phyloP scores from a whole-genome alignment of 768 basidiomycete genomes.

The Tricholomella constricta region DNA sequence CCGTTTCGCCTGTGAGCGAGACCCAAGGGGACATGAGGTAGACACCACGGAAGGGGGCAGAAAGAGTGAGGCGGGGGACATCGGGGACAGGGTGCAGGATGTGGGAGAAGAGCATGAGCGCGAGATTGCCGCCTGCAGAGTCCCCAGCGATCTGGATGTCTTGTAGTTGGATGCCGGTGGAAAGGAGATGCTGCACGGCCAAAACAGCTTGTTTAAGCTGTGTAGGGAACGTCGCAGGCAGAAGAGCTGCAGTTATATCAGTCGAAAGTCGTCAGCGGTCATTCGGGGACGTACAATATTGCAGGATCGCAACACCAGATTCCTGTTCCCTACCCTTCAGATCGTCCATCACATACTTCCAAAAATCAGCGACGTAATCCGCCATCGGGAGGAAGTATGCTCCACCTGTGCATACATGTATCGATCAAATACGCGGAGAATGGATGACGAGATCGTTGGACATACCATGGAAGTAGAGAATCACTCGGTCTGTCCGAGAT shows the following conservation, averaged over 20 bases:
- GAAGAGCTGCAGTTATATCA: too few species aligned
- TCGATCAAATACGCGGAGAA: not conserved
- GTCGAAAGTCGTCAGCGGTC: too few species aligned
- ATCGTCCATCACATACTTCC: constrained; percentile 22
- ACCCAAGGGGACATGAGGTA: constrained; percentile 37
- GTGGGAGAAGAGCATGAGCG: constrained; percentile 29
- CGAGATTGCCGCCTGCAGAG: constrained; percentile 36
- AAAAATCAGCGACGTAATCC: constrained; percentile 22
- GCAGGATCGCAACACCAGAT: constrained; percentile 24
- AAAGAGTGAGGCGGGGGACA: constrained; percentile 18
- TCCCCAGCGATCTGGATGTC: constrained; percentile 33
- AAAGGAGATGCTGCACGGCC: constrained; percentile 31
- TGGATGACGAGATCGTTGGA: not conserved
- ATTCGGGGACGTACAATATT: constrained; percentile 25
- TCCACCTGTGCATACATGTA: too few species aligned
- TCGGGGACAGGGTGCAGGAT: constrained; percentile 30
- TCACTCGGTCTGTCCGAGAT: constrained; percentile 31
- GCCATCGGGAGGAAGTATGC: constrained; percentile 25
- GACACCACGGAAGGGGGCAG: constrained; percentile 21
- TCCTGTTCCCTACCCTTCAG: constrained; percentile 15
- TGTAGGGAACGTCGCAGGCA: constrained; percentile 31
- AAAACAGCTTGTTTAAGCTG: constrained; percentile 27
- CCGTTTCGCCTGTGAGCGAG: constrained; percentile 16
- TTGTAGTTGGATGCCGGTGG: constrained; percentile 24
- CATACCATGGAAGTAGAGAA: constrained; percentile 35